phyloP scores from a whole-genome alignment of 2,329 filamentous ascomycete species.

The Pseudogymnoascus sp. region DNA sequence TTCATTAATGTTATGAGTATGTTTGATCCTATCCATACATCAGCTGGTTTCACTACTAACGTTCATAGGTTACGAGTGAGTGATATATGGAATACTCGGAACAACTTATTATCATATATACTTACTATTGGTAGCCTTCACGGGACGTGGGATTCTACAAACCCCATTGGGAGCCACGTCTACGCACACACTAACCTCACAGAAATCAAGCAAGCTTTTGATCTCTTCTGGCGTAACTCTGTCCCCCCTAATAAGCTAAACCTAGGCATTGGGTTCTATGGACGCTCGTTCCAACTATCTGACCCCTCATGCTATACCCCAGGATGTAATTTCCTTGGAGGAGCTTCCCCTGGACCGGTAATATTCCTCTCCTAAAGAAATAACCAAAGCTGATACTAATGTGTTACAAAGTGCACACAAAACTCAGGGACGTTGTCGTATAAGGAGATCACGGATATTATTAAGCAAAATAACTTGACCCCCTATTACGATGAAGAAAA shows the following conservation, averaged over 20 bases:
- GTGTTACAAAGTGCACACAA: conserved; percentile 25
- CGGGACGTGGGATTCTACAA: conserved; percentile 13
- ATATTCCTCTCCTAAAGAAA: background rate
- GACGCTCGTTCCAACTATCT: conserved; percentile 14
- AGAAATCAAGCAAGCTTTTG: conserved; percentile 14
- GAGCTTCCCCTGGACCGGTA: conserved; percentile 10
- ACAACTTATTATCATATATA: background rate
- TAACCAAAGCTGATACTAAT: background rate
- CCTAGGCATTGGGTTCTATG: conserved; percentile 15
- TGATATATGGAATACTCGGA: background rate
- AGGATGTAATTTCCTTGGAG: conserved; percentile 13
- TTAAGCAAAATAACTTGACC: conserved; percentile 17
- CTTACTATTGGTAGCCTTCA: conserved; percentile 9
- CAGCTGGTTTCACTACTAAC: background rate
- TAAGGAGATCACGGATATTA: conserved; percentile 32
- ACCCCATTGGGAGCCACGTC: conserved; percentile 5
- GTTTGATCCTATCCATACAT: background rate
- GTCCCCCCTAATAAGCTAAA: conserved; percentile 12
- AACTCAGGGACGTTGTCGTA: conserved; percentile 29
- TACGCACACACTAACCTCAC: conserved; percentile 15
- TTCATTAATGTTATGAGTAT: conserved; percentile 7
- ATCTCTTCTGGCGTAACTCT: conserved; percentile 15
- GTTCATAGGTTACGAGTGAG: background rate
- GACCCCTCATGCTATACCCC: conserved; percentile 10
- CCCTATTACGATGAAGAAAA: conserved; percentile 20